Evolutionary conservation across 2,329 filamentous ascomycete genomes (phyloP).

Genomic region (Tricladium varicosporioides): DNA sequence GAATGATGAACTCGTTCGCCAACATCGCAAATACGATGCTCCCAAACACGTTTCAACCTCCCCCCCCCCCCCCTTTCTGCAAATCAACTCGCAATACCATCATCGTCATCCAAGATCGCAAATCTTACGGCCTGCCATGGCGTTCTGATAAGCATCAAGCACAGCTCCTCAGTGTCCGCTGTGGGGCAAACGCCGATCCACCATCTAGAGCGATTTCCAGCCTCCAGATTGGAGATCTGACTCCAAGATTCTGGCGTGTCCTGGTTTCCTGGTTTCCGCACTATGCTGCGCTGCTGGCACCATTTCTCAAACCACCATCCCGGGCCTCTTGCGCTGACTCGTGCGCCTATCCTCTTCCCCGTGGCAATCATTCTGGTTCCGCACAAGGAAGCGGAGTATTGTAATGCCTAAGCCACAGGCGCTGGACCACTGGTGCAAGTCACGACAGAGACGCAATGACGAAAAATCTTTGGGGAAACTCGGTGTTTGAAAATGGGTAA

Average conservation of each 20-base stretch:
- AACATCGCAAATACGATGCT: no score
- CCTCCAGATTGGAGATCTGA: background rate
- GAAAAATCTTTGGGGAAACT: background rate
- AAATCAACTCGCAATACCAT: no score
- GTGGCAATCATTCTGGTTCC: background rate
- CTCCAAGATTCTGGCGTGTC: no score
- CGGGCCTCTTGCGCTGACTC: background rate
- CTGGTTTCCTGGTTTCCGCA: background rate
- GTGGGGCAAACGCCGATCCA: background rate
- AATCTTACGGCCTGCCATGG: background rate
- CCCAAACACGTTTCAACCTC: no score
- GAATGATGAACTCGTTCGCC: no score
- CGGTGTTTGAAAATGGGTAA: background rate
- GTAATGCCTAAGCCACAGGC: no score
- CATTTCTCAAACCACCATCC: background rate
- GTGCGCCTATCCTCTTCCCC: background rate
- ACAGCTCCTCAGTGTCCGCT: background rate
- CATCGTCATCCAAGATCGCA: no score
- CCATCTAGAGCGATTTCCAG: background rate
- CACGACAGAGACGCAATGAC: background rate
- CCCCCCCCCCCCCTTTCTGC: no score
- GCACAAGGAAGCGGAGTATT: no score
- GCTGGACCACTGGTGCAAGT: no score
- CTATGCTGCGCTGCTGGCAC: background rate
- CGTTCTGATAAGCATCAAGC: conserved; percentile 1